A percentile compares a stretch with the other conserved stretches of the same genome.
These are phyloP conservation scores for Mycena rosella DNA, from an alignment of 768 basidiomycete species.

Conservation along the genomic window DNA sequence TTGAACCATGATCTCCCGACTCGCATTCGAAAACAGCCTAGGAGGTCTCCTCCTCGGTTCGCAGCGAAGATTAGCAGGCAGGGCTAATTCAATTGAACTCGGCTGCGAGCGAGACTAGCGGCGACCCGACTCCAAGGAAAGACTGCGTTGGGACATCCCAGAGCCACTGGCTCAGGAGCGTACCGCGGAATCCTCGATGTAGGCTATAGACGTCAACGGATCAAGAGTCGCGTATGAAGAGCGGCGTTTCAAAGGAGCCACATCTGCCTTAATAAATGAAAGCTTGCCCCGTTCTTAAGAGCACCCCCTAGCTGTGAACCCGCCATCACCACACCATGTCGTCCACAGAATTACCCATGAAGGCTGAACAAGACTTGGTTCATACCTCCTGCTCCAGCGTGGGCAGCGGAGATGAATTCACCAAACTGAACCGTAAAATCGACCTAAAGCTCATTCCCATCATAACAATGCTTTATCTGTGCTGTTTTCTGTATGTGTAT, in stretches of 20 bases:
- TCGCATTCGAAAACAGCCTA: no score
- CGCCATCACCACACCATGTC: conserved; percentile 5
- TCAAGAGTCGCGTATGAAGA: conserved; percentile 13
- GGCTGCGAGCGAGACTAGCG: conserved; percentile 8
- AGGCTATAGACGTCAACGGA: conserved; percentile 10
- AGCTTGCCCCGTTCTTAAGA: conserved; percentile 5
- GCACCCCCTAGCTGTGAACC: conserved; percentile 4
- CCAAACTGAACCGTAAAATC: conserved; percentile 14
- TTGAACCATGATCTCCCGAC: conserved; percentile 7
- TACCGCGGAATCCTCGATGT: neutral
- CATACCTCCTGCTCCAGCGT: conserved; percentile 13
- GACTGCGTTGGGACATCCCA: neutral
- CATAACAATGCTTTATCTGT: conserved; percentile 67
- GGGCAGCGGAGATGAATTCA: conserved; percentile 40
- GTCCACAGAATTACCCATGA: conserved; percentile 4
- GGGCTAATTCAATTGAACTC: neutral
- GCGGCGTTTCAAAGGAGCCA: conserved; percentile 17
- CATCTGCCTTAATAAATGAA: conserved; percentile 16
- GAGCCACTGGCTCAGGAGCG: neutral
- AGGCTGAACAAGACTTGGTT: conserved; percentile 16
- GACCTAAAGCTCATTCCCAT: conserved; percentile 55
- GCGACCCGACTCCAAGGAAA: neutral
- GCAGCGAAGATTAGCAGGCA: neutral
- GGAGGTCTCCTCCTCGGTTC: conserved; percentile 4
- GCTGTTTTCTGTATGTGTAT: conserved; percentile 68